Conservation (phyloP, 108 stramenopile genomes). For the Conticribra guillardii region DNA sequence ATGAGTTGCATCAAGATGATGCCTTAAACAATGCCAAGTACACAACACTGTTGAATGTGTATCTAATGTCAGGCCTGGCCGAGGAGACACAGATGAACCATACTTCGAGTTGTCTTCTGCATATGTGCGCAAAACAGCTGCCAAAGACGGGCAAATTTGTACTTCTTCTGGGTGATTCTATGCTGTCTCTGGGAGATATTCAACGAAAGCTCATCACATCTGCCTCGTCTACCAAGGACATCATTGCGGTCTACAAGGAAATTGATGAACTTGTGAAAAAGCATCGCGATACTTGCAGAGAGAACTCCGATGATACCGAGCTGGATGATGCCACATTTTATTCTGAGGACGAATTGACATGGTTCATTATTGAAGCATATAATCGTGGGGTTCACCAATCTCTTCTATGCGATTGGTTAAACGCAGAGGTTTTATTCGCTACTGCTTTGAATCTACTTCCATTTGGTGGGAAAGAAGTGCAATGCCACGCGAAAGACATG, state of each 20-base stretch:
- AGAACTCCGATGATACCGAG: background rate
- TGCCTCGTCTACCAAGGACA: conserved; percentile 29
- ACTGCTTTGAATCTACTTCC: conserved; percentile 46
- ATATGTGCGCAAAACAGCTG: conserved; percentile 10
- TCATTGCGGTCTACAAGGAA: conserved; percentile 38
- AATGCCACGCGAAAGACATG: conserved; percentile 25
- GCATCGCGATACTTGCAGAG: conserved; percentile 6
- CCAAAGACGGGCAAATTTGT: conserved; percentile 18
- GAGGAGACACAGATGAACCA: conserved; percentile 25
- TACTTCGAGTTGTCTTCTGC: conserved; percentile 25
- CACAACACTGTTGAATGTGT: conserved; percentile 24
- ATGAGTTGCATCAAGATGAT: conserved; percentile 5
- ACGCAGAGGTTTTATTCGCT: conserved; percentile 25
- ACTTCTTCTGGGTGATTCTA: conserved; percentile 14
- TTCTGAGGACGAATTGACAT: conserved; percentile 39
- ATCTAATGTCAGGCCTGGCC: conserved; percentile 22
- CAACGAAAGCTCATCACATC: conserved; percentile 46
- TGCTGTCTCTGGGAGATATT: conserved; percentile 32
- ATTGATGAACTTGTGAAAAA: conserved; percentile 31
- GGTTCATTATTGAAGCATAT: conserved; percentile 48
- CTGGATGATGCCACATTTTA: conserved; percentile 16
- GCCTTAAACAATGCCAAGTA: conserved; percentile 3
- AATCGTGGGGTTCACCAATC: conserved; percentile 39
- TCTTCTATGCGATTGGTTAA: conserved; percentile 35
- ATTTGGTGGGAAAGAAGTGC: conserved; percentile 23